These are phyloP conservation scores for Arthromyces matolae DNA, from an alignment of 768 basidiomycete genomes.

Conservation along the genomic window DNA sequence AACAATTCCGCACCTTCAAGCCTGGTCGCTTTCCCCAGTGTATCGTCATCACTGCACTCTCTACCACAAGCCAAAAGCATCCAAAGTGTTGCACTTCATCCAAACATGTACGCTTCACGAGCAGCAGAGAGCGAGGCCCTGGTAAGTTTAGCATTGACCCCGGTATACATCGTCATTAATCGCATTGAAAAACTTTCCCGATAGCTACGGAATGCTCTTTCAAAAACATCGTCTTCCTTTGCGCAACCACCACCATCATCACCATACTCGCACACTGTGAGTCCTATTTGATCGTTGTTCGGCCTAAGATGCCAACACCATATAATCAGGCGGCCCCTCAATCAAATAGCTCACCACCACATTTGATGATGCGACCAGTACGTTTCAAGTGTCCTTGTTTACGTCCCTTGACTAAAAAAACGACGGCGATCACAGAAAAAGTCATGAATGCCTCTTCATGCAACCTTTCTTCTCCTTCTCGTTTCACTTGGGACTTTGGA, in stretches of 20 bases:
- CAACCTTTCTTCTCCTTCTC: constrained; percentile 7
- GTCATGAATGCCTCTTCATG: constrained; percentile 20
- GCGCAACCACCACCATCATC: constrained; percentile 31
- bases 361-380: constrained; percentile 57
- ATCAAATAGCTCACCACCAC: constrained; percentile 38
- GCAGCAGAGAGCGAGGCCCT: constrained; percentile 75
- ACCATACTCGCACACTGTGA: constrained; percentile 31
- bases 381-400: constrained; percentile 22
- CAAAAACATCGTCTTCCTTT: constrained; percentile 42
- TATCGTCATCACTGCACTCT: constrained; percentile 63
- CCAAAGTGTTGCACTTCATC: constrained; percentile 61
- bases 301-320: constrained; percentile 10
- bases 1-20: constrained; percentile 41
- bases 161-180: too few species aligned
- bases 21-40: constrained; percentile 70
- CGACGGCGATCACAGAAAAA: constrained; percentile 18
- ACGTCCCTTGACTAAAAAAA: background rate
- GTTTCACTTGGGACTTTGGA: constrained; percentile 20
- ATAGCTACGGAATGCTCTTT: constrained; percentile 63
- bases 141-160: constrained; percentile 33
- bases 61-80: constrained; percentile 73
- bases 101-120: constrained; percentile 63
- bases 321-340: constrained; percentile 30
- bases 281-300: constrained; percentile 21
- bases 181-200: constrained; percentile 9